phyloP scores from a whole-genome alignment of 345 rosid genomes.

The Eucalyptus regnans region DNA sequence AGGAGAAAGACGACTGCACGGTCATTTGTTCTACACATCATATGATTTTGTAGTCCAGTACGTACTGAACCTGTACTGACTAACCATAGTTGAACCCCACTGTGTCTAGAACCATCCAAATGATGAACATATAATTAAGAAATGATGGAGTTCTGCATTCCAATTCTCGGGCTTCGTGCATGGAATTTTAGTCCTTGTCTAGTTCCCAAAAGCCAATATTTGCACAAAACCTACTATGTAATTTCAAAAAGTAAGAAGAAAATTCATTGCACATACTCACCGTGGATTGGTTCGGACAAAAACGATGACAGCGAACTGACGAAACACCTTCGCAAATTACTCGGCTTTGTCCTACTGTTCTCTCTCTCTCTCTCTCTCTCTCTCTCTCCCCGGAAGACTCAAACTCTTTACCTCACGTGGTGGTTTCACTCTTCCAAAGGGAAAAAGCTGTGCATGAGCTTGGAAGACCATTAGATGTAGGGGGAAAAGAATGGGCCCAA shows the following conservation, averaged over 20 bases:
- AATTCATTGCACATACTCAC: not conserved
- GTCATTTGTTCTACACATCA: not conserved
- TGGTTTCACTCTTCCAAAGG: slow-evolving; percentile 56
- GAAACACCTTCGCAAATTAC: not conserved
- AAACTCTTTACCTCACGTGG: slow-evolving; percentile 10
- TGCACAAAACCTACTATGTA: not conserved
- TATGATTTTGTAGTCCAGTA: not conserved
- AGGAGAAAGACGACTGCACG: not conserved
- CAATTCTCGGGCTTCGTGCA: not conserved
- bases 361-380: not conserved
- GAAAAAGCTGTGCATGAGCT: slow-evolving; percentile 49
- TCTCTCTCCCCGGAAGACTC: not conserved
- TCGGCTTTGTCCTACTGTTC: not conserved
- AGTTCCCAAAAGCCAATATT: not conserved
- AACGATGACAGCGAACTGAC: not conserved
- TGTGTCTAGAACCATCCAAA: slow-evolving; percentile 1
- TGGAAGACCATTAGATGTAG: slow-evolving; percentile 27
- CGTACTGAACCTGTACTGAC: not conserved
- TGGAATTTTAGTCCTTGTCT: not conserved
- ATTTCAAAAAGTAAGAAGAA: not conserved
- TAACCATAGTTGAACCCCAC: not conserved
- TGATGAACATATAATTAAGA: slow-evolving; percentile 41
- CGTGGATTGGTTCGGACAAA: not conserved
- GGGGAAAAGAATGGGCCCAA: slow-evolving; percentile 25
- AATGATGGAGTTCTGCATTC: slow-evolving; percentile 55